Evolutionary conservation across 2,329 filamentous ascomycete genomes (phyloP).

Genomic region (Botryotinia narcissicola): DNA sequence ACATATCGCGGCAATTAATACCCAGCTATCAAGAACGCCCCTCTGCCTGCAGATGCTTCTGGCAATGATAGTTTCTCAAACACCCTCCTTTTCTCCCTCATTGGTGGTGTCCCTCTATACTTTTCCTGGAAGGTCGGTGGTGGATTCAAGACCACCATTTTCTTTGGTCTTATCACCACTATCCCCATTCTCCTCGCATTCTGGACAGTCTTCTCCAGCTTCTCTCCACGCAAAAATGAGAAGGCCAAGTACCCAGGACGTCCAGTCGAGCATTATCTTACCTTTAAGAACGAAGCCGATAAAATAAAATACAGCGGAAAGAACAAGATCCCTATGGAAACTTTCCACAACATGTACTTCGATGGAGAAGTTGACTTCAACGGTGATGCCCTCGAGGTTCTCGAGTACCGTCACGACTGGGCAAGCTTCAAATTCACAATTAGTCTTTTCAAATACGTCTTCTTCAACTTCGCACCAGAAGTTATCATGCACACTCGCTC

Average conservation of each 20-base stretch:
- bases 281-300: conserved; percentile 65
- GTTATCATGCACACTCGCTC: conserved; percentile 89
- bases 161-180: conserved; percentile 77
- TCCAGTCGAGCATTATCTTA: conserved; percentile 86
- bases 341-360: conserved; percentile 98
- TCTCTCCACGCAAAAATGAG: conserved; percentile 87
- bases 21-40: conserved; percentile 88
- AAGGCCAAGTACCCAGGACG: conserved; percentile 84
- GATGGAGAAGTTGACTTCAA: conserved; percentile 94
- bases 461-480: conserved; percentile 84
- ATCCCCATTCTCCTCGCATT: conserved; percentile 77
- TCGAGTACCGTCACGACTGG: conserved; percentile 98
- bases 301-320: conserved; percentile 68
- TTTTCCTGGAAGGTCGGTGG: conserved; percentile 80
- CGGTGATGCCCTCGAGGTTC: conserved; percentile 80
- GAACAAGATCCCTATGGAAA: conserved; percentile 85
- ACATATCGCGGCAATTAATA: conserved; percentile 53
- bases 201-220: conserved; percentile 76
- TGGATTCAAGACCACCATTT: conserved; percentile 81
- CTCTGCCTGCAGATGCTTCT: conserved; percentile 84
- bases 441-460: conserved; percentile 81
- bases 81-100: conserved; percentile 65
- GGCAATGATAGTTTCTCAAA: conserved; percentile 89
- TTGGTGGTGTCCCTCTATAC: conserved; percentile 73
- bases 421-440: conserved; percentile 89